Conservation (phyloP, 2,329 filamentous ascomycete species). For the Aspergillus luchuensis region DNA sequence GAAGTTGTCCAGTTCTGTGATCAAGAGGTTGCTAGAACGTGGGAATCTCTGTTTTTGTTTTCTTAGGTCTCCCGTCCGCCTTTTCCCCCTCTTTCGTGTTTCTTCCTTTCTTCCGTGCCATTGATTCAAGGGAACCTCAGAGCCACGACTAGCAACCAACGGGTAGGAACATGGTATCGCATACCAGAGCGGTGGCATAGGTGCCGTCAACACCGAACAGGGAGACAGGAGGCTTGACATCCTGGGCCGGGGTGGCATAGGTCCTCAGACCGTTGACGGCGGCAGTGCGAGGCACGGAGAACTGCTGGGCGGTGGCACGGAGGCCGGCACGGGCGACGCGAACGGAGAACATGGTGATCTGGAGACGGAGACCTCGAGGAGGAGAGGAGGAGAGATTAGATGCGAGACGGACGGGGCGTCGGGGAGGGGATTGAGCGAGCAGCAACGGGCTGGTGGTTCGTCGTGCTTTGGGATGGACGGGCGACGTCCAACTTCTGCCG, state of each 20-base stretch:
- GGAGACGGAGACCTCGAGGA: constrained; percentile 27
- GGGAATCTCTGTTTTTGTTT: not conserved
- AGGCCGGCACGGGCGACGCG: constrained; percentile 59
- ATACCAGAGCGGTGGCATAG: constrained; percentile 97
- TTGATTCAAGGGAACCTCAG: not conserved
- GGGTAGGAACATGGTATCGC: constrained; percentile 36
- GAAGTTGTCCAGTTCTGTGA: not conserved
- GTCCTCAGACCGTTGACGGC: constrained; percentile 60
- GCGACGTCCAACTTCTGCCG: constrained; percentile 30
- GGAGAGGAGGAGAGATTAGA: constrained; percentile 24
- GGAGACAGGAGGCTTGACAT: constrained; percentile 80
- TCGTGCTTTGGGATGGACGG: constrained; percentile 19
- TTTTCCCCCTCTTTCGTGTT: not conserved
- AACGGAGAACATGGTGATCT: constrained; percentile 56
- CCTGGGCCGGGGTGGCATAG: constrained; percentile 71
- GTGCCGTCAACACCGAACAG: constrained; percentile 97
- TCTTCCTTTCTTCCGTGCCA: not conserved
- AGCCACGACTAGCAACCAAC: not conserved
- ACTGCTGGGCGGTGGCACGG: constrained; percentile 54
- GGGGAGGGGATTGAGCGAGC: constrained; percentile 23
- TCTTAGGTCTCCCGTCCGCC: not conserved
- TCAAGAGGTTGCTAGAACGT: not conserved
- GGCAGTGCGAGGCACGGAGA: constrained; percentile 44
- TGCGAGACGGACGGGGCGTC: constrained; percentile 30
- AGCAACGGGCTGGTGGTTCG: constrained; percentile 17